Percentiles rank a stretch among this genome's conserved stretches.
phyloP scores from a whole-genome alignment of 768 basidiomycete species.

The Collybiopsis luxurians region DNA sequence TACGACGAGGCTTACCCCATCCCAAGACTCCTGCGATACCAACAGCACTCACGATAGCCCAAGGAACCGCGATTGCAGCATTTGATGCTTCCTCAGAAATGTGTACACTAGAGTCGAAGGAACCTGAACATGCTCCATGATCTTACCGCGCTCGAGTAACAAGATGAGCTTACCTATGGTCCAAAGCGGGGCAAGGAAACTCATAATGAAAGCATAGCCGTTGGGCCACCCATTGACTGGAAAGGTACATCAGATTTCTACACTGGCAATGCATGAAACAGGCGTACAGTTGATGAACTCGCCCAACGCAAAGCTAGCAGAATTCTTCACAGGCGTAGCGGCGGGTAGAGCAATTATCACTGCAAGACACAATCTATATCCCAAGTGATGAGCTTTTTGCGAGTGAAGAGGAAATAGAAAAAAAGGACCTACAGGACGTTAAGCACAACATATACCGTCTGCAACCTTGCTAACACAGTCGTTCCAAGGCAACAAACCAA shows the following conservation, averaged over 20 bases:
- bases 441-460: slow-evolving; percentile 43
- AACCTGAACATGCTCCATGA: too few species aligned
- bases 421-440: slow-evolving; percentile 31
- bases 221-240: slow-evolving; percentile 30
- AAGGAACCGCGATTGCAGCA: slow-evolving; percentile 51
- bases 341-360: slow-evolving; percentile 40
- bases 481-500: slow-evolving; percentile 57
- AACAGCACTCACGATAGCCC: slow-evolving; percentile 45
- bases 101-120: slow-evolving; percentile 41
- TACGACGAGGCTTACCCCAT: slow-evolving; percentile 32
- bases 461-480: slow-evolving; percentile 50
- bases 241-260: background rate
- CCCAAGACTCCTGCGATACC: slow-evolving; percentile 42
- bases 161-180: slow-evolving; percentile 12
- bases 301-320: slow-evolving; percentile 35
- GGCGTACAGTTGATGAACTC: slow-evolving; percentile 31
- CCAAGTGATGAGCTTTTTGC: too few species aligned
- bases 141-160: slow-evolving; percentile 11
- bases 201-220: slow-evolving; percentile 43
- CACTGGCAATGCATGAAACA: background rate
- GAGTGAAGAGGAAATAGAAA: too few species aligned
- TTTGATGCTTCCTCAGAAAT: slow-evolving; percentile 55
- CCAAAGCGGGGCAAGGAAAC: slow-evolving; percentile 18
- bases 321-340: slow-evolving; percentile 34
- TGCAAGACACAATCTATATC: slow-evolving; percentile 25